Base-by-base conservation (phyloP, 2,329 filamentous ascomycete species). In the Septoria petroselini region DNA sequence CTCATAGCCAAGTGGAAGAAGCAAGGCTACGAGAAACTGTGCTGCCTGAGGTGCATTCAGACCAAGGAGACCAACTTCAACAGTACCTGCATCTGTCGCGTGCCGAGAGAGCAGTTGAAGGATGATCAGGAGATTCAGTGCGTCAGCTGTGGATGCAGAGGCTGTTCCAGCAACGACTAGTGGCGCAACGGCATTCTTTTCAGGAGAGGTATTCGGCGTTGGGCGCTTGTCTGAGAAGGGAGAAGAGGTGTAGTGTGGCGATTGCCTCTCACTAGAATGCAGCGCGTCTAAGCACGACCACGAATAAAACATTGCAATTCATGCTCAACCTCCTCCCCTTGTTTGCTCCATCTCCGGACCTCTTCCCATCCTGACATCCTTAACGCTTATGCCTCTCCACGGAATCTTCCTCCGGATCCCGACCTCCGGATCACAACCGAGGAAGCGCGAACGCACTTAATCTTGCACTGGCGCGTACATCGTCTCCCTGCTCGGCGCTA, bases 31-130 rank as follows among this genome's bases (percentile, higher is more conserved):
- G 93, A 98, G 72, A 96, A 97, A 83, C 74, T 98, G 35, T 98
- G 93, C 72, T 98, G 93, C 70, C 76, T 96, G 48, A 83, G 91
- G 55, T 98, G 93, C 71, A 91, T 98, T 49, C 93, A 98, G 72
- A 96, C 93, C n/a, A 97, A 97, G 71, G 93, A 98, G 76, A 98
- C 93, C 23, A 98, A 98, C 71, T 98, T 97, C 76, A 93, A 91
- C 70, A 87, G 88, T 58, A 98, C 91, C 1, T 98, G 93, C 69
- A 93, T 98, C 65, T 98, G 93, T 70, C 87, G 93, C 43, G 91
- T 98, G 42, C 93, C 93, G 1, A 85, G 86, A 66, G 85, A 88
- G 25, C 82, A 94, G 69, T 73, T 98, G 66, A 95, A 95, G 71
- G 90, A 95, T 64, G 84, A 89, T 34, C 86, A 93, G 68, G 86